Conservation (phyloP, 768 basidiomycete species). For the Botryobasidium botryosum region DNA sequence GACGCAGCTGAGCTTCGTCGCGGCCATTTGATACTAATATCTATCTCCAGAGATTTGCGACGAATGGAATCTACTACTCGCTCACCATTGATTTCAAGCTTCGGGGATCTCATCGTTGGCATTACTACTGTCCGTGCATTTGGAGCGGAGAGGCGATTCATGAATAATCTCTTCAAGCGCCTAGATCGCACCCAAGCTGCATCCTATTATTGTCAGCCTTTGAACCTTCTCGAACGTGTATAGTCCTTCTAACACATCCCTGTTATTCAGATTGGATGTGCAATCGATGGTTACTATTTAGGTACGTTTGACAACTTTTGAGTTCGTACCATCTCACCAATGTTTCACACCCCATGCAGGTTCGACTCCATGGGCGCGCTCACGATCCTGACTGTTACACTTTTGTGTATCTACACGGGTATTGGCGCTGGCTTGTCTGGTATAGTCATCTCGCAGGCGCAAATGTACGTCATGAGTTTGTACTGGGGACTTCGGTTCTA, state of each 20-base stretch:
- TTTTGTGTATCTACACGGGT: conserved; percentile 26
- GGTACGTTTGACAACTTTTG: too few relatives aligned
- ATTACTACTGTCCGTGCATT: conserved; percentile 14
- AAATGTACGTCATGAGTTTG: conserved; percentile 25
- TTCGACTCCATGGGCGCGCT: conserved; percentile 66
- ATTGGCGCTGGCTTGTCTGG: conserved; percentile 19
- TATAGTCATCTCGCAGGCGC: conserved; percentile 57
- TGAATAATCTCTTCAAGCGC: conserved; percentile 5
- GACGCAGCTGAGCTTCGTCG: conserved; percentile 52
- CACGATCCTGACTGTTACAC: conserved; percentile 54
- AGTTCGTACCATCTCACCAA: too few relatives aligned
- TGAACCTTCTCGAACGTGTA: background rate
- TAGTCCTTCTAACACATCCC: background rate
- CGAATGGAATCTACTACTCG: conserved; percentile 83
- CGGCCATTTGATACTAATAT: conserved; percentile 36
- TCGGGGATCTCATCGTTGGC: conserved; percentile 35
- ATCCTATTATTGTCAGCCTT: background rate
- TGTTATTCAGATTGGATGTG: conserved; percentile 50
- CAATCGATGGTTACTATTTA: conserved; percentile 42
- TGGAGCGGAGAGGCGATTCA: conserved; percentile 12
- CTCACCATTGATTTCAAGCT: conserved; percentile 71
- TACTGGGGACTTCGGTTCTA: conserved; percentile 4
- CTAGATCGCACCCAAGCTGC: conserved; percentile 9
- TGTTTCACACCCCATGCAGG: too few relatives aligned
- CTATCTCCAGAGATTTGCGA: conserved; percentile 67